phyloP scores from a whole-genome alignment of 108 stramenopile genomes.

The Skeletonema marinoi region DNA sequence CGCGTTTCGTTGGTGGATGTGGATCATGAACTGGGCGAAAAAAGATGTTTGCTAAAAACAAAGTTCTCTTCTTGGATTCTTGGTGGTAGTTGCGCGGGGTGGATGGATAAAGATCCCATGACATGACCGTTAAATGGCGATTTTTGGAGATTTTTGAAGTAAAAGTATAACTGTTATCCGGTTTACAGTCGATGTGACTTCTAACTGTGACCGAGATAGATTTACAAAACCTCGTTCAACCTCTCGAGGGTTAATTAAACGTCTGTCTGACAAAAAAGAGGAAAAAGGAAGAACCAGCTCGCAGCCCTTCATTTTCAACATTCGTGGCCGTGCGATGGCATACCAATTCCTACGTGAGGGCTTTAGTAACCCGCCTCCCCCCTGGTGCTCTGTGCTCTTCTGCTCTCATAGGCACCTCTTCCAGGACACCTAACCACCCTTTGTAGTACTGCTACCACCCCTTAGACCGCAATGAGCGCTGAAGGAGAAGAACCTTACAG shows the following conservation, averaged over 20 bases:
- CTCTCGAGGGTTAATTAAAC: not conserved
- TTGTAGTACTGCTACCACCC: not conserved
- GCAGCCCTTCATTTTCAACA: not conserved
- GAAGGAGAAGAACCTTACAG: conserved; percentile 51
- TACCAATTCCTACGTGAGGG: not conserved
- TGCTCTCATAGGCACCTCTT: not conserved
- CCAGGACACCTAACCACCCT: not conserved
- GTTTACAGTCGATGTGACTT: too few relatives aligned
- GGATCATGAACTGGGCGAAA: not conserved
- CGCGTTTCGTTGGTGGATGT: not conserved
- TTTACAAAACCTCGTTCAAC: too few relatives aligned
- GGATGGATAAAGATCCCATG: not conserved
- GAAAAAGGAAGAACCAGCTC: not conserved
- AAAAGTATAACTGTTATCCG: not conserved
- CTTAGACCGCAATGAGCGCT: conserved; percentile 38
- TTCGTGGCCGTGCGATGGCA: not conserved
- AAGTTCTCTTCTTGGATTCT: not conserved
- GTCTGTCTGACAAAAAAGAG: not conserved
- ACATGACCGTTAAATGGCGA: not conserved
- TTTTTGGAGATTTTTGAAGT: not conserved
- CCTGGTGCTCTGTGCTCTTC: too few relatives aligned
- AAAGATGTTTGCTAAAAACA: not conserved
- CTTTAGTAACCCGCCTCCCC: not conserved
- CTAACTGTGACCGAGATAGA: too few relatives aligned
- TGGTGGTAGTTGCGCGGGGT: too few relatives aligned